Base-by-base conservation (phyloP, 169 alveolate species). In the Plasmodium ovale region DNA sequence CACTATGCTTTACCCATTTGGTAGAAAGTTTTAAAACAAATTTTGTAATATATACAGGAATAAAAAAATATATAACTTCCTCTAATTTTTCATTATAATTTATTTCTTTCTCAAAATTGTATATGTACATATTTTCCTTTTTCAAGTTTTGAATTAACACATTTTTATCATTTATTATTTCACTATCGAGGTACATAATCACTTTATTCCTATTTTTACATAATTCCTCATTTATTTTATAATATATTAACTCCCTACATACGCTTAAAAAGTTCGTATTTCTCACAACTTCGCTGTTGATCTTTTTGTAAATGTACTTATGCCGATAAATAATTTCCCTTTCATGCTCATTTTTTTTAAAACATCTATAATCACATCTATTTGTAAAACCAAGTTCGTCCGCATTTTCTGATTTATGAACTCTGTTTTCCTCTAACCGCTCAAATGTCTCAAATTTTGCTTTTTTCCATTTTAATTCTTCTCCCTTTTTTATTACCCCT, bases 1-100 rank as follows among this genome's bases (percentile, higher is more conserved):
- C 35, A 25, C 53, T n/a, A 44, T 65, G 42, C 31, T 54, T 51
- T 14, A 49, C 72, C 53, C 35, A 53, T 37, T 60, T 62, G 0
- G 68, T 42, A 12, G 42, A 29, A 37, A 12, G 21, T 9, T 44
- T 51, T 60, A 77, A 53, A 14, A 77, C 23, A 77, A 16, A 62
- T 35, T 77, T 64, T 9, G 88, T 77, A 35, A 54, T 3, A 23
- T 62, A n/a, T 47, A 44, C 27, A 33, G 91, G 91, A 9, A 85
- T 85, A 49, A 85, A 85, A 69, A 85, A 85, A 85, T 54, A 85
- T 49, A 85, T 37, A 14, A 85, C 21, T 37, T 85, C 87, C 37
- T 85, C 58, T 25, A 85, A 7, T 54, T 69, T 85, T 44, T 85
- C 35, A 16, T 58, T 35, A 72, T 85, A 85, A 54, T 58, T 67